Percentiles rank a stretch among this genome's conserved stretches.
Conservation (phyloP, 2,329 filamentous ascomycete genomes). For the Penicillium aurantiogriseum region DNA sequence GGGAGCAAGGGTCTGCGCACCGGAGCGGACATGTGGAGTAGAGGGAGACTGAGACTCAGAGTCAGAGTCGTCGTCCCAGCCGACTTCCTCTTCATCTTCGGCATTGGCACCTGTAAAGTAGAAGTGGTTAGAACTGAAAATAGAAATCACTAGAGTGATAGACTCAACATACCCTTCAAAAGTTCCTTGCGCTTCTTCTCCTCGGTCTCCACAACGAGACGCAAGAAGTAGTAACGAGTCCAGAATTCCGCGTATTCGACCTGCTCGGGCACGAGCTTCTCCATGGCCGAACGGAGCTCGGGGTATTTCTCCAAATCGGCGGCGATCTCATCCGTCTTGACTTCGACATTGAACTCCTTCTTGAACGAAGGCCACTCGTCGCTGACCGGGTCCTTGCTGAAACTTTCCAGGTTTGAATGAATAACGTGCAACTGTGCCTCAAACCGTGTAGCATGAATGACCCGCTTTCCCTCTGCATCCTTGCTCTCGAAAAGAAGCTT, state of each 20-base stretch:
- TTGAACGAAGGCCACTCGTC: slow-evolving; percentile 74
- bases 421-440: slow-evolving; percentile 96
- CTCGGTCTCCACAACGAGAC: slow-evolving; percentile 89
- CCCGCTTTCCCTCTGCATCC: slow-evolving; percentile 81
- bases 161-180: slow-evolving; percentile 70
- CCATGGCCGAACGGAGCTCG: slow-evolving; percentile 85
- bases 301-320: slow-evolving; percentile 80
- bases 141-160: not conserved
- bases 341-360: slow-evolving; percentile 72
- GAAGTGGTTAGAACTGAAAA: slow-evolving; percentile 5
- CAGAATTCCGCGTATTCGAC: slow-evolving; percentile 91
- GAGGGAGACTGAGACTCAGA: slow-evolving; percentile 47
- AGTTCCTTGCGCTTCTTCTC: slow-evolving; percentile 86
- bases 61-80: slow-evolving; percentile 71
- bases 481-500: slow-evolving; percentile 90
- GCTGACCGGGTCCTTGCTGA: slow-evolving; percentile 75
- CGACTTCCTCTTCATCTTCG: slow-evolving; percentile 70
- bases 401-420: slow-evolving; percentile 78
- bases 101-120: slow-evolving; percentile 39
- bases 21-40: slow-evolving; percentile 44
- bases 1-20: slow-evolving; percentile 31
- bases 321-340: slow-evolving; percentile 80
- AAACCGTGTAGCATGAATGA: slow-evolving; percentile 91
- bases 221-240: slow-evolving; percentile 91
- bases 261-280: slow-evolving; percentile 87